A percentile compares a stretch with the other conserved stretches of the same genome.
These are phyloP conservation scores for Saccharomyces hybrid DNA, from an alignment of 1,139 yeast genomes.

Conservation along the genomic window DNA sequence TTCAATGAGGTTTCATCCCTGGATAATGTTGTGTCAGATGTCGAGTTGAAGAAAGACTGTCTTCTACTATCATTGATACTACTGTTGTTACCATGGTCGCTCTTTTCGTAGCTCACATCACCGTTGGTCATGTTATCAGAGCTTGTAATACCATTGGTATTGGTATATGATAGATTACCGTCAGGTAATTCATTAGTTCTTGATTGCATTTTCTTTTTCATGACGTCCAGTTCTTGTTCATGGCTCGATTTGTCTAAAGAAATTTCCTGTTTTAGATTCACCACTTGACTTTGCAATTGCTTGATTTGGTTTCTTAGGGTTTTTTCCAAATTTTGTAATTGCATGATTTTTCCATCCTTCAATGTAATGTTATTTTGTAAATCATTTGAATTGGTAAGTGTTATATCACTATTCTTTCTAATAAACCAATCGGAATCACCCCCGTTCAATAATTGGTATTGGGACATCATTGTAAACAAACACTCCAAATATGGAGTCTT, in stretches of 20 bases:
- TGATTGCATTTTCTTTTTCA: not conserved
- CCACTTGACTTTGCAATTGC: not conserved
- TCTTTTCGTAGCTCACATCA: not conserved
- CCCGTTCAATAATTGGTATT: conserved; percentile 45
- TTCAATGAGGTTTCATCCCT: conserved; percentile 13
- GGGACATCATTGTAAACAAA: conserved; percentile 70
- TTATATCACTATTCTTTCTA: conserved; percentile 28
- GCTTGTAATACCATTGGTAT: not conserved
- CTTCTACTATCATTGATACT: not conserved
- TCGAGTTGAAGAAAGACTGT: not conserved
- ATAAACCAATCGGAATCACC: conserved; percentile 36
- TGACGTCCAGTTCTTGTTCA: not conserved
- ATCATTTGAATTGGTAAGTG: not conserved
- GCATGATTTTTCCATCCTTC: not conserved
- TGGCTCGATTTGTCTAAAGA: not conserved
- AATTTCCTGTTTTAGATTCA: not conserved
- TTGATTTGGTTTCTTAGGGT: not conserved
- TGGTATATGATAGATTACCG: not conserved
- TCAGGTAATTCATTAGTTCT: not conserved
- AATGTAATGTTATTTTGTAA: not conserved
- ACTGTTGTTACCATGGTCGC: not conserved
- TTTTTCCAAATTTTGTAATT: not conserved
- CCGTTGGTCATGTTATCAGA: not conserved
- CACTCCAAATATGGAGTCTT: conserved; percentile 86
- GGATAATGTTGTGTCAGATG: not conserved